Conservation (phyloP, 164 flowering plant genomes). For the Taxillus chinensis region DNA sequence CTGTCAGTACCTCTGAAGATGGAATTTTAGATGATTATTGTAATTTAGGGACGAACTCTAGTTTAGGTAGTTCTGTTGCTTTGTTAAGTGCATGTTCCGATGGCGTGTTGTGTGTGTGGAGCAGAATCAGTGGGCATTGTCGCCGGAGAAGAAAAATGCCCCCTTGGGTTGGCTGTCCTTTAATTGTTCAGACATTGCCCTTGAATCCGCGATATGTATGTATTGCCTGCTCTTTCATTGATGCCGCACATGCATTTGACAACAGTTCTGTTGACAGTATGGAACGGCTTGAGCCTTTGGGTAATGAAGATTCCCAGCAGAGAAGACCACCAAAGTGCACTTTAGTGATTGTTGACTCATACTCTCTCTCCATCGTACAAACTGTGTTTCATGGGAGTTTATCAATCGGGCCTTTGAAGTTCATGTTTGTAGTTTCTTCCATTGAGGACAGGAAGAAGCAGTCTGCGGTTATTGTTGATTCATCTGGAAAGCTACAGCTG, state of each 20-base stretch:
- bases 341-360: conserved; percentile 75
- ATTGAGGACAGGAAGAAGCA: conserved; percentile 30
- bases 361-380: conserved; percentile 57
- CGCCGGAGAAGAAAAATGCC: conserved; percentile 76
- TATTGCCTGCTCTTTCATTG: conserved; percentile 47
- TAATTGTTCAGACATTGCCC: conserved; percentile 41
- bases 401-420: conserved; percentile 55
- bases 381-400: conserved; percentile 72
- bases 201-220: conserved; percentile 68
- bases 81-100: conserved; percentile 82
- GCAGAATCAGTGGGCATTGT: conserved; percentile 85
- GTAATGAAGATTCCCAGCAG: conserved; percentile 27
- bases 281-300: conserved; percentile 23
- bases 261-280: conserved; percentile 21
- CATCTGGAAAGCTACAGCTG: conserved; percentile 41
- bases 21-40: conserved; percentile 18
- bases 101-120: conserved; percentile 93
- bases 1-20: conserved; percentile 26
- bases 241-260: conserved; percentile 18
- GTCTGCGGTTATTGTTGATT: conserved; percentile 46
- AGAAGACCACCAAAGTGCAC: conserved; percentile 43
- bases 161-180: conserved; percentile 83
- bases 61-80: conserved; percentile 32
- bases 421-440: conserved; percentile 47
- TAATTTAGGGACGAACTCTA: conserved; percentile 19